Conservation (phyloP, 495 filamentous ascomycete genomes). For the Podospora pseudoanserina region DNA sequence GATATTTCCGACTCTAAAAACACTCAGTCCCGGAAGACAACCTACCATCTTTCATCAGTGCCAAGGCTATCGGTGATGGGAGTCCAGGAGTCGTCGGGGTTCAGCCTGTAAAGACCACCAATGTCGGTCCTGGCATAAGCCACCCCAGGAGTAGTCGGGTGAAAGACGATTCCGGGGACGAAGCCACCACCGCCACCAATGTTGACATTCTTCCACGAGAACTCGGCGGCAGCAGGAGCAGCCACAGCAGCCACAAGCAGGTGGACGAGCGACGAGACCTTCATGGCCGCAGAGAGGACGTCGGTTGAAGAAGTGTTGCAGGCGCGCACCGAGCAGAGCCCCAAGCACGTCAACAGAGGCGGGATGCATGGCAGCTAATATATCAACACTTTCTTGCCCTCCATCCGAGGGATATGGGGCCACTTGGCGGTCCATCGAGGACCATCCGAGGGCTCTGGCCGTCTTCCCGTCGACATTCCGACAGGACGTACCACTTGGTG, state of each 20-base stretch:
- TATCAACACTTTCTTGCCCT: slow-evolving; percentile 8
- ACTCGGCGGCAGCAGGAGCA: slow-evolving; percentile 30
- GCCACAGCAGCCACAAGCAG: slow-evolving; percentile 34
- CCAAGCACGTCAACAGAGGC: slow-evolving; percentile 5
- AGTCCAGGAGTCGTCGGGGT: slow-evolving; percentile 54
- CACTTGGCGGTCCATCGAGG: slow-evolving; percentile 9
- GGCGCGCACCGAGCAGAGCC: slow-evolving; percentile 18
- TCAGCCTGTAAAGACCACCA: slow-evolving; percentile 57
- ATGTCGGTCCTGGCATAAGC: slow-evolving; percentile 63
- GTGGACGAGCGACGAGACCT: slow-evolving; percentile 30
- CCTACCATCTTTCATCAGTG: slow-evolving; percentile 48
- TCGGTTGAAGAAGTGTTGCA: slow-evolving; percentile 1
- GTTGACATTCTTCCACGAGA: slow-evolving; percentile 48
- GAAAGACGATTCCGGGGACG: slow-evolving; percentile 56
- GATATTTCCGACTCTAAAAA: not conserved
- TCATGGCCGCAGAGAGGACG: slow-evolving; percentile 35
- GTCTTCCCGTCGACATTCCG: slow-evolving; percentile 14
- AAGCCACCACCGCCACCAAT: slow-evolving; percentile 59
- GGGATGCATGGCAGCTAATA: slow-evolving; percentile 23
- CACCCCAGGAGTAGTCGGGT: slow-evolving; percentile 53
- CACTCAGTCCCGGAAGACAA: not conserved
- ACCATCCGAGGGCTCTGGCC: slow-evolving; percentile 11
- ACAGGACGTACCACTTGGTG: slow-evolving; percentile 2
- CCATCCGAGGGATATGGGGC: not conserved
- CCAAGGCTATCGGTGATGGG: slow-evolving; percentile 51